Percentiles rank a stretch among this genome's conserved stretches.
Conservation (phyloP, 176 grass and related monocot genomes). For the Oryza rufipogon region DNA sequence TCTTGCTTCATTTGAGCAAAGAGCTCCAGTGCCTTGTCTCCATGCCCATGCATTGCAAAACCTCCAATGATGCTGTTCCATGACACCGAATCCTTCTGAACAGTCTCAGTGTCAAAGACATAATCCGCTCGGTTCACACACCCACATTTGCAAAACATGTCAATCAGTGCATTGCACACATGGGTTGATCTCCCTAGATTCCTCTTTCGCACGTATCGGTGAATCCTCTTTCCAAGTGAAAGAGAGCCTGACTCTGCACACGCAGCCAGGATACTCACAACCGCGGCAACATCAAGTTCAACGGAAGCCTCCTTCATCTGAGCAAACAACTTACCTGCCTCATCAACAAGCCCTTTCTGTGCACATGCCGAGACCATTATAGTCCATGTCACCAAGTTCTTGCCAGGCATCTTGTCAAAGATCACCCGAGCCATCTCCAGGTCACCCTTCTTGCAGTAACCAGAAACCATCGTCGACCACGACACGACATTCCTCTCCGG, state of each 20-base stretch:
- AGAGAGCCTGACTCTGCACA: constrained; percentile 72
- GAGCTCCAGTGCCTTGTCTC: constrained; percentile 54
- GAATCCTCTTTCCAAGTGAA: constrained; percentile 74
- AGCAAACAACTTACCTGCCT: constrained; percentile 60
- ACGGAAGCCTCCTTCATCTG: constrained; percentile 58
- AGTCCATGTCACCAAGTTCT: constrained; percentile 79
- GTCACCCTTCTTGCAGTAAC: constrained; percentile 76
- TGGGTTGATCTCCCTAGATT: constrained; percentile 44
- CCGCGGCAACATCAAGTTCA: constrained; percentile 54
- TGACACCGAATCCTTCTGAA: constrained; percentile 62
- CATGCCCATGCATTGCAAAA: constrained; percentile 78
- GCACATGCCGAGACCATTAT: constrained; percentile 74
- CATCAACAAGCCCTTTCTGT: constrained; percentile 54
- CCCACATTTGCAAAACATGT: constrained; percentile 81
- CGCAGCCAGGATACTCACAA: constrained; percentile 76
- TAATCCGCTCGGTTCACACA: constrained; percentile 61
- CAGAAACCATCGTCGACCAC: constrained; percentile 69
- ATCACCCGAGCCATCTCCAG: constrained; percentile 66
- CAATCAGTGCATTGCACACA: constrained; percentile 78
- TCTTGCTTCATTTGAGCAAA: constrained; percentile 72
- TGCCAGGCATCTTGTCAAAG: constrained; percentile 73
- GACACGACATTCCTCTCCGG: constrained; percentile 74
- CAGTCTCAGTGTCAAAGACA: constrained; percentile 64
- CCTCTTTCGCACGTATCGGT: constrained; percentile 48
- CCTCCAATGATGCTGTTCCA: constrained; percentile 85